phyloP scores from a whole-genome alignment of 2,329 filamentous ascomycete genomes.

The Aspergillus hortae region DNA sequence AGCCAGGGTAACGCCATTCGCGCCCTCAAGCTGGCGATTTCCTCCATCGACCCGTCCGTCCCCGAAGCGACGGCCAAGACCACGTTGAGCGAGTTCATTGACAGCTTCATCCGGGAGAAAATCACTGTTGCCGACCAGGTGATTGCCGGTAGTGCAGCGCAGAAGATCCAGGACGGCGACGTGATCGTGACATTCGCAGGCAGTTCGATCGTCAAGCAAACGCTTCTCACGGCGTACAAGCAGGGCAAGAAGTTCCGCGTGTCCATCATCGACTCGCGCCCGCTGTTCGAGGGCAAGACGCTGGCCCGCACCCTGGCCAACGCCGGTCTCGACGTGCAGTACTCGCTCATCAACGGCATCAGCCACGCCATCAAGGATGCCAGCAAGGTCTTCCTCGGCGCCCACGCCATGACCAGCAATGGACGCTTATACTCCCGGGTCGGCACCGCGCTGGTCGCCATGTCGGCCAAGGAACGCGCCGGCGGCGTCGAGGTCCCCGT shows the following conservation, averaged over 20 bases:
- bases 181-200: constrained; percentile 84
- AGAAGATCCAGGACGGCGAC: constrained; percentile 74
- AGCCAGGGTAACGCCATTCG: constrained; percentile 96
- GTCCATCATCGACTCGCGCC: constrained; percentile 74
- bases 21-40: constrained; percentile 88
- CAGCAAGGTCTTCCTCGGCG: constrained; percentile 76
- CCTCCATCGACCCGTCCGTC: constrained; percentile 81
- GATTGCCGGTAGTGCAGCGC: constrained; percentile 72
- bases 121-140: constrained; percentile 83
- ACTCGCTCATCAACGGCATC: constrained; percentile 75
- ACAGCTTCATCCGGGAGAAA: constrained; percentile 85
- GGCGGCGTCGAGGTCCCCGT: constrained; percentile 67
- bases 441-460: constrained; percentile 82
- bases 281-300: constrained; percentile 65
- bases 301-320: constrained; percentile 68
- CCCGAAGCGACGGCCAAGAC: constrained; percentile 80
- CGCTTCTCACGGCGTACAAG: constrained; percentile 67
- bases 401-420: constrained; percentile 94
- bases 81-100: constrained; percentile 73
- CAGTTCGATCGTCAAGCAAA: constrained; percentile 79
- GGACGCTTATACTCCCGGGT: constrained; percentile 83
- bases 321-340: constrained; percentile 72
- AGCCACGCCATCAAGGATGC: constrained; percentile 68
- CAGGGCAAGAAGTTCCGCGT: constrained; percentile 76
- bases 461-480: constrained; percentile 65